Percentiles rank a stretch among this genome's conserved stretches.
Conservation (phyloP, 495 filamentous ascomycete genomes). For the Massariosphaeria phaeospora region DNA sequence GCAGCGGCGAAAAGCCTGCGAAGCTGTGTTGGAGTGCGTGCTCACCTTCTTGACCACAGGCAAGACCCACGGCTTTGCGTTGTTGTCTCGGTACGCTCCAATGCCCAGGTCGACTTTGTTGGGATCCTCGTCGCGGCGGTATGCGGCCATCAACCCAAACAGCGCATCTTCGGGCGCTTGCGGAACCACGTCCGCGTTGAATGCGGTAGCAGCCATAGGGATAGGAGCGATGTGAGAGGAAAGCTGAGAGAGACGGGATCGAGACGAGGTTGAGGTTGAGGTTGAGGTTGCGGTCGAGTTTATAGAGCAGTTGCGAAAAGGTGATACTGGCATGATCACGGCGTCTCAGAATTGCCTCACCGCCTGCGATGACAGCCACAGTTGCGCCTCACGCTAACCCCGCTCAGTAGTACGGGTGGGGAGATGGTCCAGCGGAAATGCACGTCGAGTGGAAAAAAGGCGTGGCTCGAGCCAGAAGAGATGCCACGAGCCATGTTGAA, state of each 20-base stretch:
- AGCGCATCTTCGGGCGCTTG: constrained; percentile 92
- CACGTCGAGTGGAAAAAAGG: constrained; percentile 5
- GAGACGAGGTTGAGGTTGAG: constrained; percentile 1
- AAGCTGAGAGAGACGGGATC: constrained; percentile 47
- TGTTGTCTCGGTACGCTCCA: constrained; percentile 91
- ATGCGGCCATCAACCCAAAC: constrained; percentile 89
- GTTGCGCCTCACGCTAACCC: constrained; percentile 8
- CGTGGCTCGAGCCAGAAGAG: background rate
- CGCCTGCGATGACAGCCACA: constrained; percentile 14
- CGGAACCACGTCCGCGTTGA: constrained; percentile 73
- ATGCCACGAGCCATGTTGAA: background rate
- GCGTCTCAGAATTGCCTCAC: constrained; percentile 11
- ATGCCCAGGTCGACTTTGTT: constrained; percentile 95
- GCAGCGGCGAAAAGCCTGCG: background rate
- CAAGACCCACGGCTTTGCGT: constrained; percentile 96
- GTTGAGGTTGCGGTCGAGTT: constrained; percentile 3
- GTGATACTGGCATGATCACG: constrained; percentile 21
- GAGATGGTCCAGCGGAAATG: too few relatives aligned
- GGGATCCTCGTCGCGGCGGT: constrained; percentile 71
- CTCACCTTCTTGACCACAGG: constrained; percentile 91
- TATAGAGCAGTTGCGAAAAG: background rate
- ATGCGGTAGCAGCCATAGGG: constrained; percentile 50
- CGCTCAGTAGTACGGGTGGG: too few relatives aligned
- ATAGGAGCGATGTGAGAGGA: constrained; percentile 49
- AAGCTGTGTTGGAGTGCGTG: background rate